Evolutionary conservation across 2,329 filamentous ascomycete species (phyloP).

Genomic region (Fusarium sp.): DNA sequence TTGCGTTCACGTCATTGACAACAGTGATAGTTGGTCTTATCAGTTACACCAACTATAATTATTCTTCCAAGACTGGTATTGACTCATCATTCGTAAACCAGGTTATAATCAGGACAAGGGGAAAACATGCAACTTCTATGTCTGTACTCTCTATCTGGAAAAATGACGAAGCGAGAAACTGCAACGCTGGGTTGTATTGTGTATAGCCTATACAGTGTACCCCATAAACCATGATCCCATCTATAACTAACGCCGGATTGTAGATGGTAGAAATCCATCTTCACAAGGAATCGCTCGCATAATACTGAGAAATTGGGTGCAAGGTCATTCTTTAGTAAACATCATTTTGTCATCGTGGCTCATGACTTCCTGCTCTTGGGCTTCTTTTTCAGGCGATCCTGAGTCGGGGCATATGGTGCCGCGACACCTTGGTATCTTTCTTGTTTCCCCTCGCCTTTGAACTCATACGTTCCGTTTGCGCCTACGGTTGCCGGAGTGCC

Average conservation of each 20-base stretch:
- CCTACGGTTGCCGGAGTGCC: slow-evolving; percentile 63
- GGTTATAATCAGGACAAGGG: background rate
- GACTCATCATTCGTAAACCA: background rate
- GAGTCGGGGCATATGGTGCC: slow-evolving; percentile 66
- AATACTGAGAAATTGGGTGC: slow-evolving; percentile 7
- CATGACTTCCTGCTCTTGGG: slow-evolving; percentile 51
- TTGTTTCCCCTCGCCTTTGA: slow-evolving; percentile 60
- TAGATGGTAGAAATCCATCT: slow-evolving; percentile 12
- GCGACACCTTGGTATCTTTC: slow-evolving; percentile 65
- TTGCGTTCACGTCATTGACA: background rate
- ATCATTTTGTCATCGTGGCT: slow-evolving; percentile 29
- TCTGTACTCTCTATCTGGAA: background rate
- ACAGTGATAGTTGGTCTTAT: background rate
- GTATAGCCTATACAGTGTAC: slow-evolving; percentile 17
- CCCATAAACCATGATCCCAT: slow-evolving; percentile 22
- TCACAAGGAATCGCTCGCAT: slow-evolving; percentile 24
- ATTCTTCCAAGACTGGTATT: background rate
- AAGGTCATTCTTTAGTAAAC: slow-evolving; percentile 25
- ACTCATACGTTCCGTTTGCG: slow-evolving; percentile 63
- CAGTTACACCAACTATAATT: background rate
- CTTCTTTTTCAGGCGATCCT: slow-evolving; percentile 61
- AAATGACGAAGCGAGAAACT: background rate
- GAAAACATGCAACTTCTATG: background rate
- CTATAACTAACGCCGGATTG: slow-evolving; percentile 32
- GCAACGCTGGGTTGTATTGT: slow-evolving; percentile 11